These are phyloP conservation scores for Botrytis paeoniae DNA, from an alignment of 2,329 filamentous ascomycete genomes.

Conservation along the genomic window DNA sequence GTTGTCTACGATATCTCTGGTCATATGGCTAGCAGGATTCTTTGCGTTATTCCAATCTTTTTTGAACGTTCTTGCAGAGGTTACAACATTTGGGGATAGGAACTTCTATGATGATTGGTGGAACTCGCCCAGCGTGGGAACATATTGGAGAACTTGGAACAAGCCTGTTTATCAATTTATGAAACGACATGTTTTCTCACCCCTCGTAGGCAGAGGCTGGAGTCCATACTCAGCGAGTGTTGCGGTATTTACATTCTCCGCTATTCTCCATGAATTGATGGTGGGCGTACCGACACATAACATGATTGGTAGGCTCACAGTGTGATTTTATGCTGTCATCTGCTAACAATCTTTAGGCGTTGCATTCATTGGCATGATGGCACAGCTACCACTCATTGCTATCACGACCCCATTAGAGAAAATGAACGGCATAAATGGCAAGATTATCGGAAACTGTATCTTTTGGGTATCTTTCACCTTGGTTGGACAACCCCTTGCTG, in stretches of 20 bases:
- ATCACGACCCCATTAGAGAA: conserved; percentile 77
- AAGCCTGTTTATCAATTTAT: conserved; percentile 97
- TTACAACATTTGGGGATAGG: conserved; percentile 86
- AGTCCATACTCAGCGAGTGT: conserved; percentile 67
- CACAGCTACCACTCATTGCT: conserved; percentile 84
- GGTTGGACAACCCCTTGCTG: conserved; percentile 89
- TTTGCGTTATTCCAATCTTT: conserved; percentile 94
- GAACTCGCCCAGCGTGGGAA: conserved; percentile 83
- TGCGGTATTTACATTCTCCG: conserved; percentile 84
- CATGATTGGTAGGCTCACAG: conserved; percentile 64
- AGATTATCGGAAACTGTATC: conserved; percentile 82
- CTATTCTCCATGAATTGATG: conserved; percentile 84
- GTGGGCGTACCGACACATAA: conserved; percentile 96
- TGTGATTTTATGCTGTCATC: not conserved
- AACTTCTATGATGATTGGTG: conserved; percentile 98
- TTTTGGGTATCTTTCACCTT: conserved; percentile 98
- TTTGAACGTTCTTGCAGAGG: conserved; percentile 85
- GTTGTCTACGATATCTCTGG: conserved; percentile 87
- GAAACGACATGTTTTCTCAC: conserved; percentile 88
- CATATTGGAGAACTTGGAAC: conserved; percentile 97
- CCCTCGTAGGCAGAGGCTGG: conserved; percentile 81
- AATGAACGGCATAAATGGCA: conserved; percentile 70
- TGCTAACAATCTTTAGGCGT: conserved; percentile 56
- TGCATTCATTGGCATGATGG: conserved; percentile 89
- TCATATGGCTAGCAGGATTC: conserved; percentile 97